phyloP scores from a whole-genome alignment of 306 rosid genomes.

The Canavalia ensiformis region DNA sequence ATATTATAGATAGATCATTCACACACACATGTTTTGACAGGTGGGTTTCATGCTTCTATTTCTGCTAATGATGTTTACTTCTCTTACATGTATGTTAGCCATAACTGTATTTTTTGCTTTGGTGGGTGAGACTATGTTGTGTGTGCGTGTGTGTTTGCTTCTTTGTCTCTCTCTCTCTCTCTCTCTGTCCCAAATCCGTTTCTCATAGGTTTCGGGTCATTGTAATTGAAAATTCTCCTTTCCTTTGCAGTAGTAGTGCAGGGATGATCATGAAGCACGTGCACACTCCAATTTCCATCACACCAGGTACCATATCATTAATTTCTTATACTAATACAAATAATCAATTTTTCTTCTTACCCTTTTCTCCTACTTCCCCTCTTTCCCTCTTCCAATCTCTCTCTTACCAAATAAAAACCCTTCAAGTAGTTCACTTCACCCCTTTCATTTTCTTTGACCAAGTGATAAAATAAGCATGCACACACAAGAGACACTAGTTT shows the following conservation, averaged over 20 bases:
- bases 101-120: slow-evolving; percentile 45
- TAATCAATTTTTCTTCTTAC: slow-evolving; percentile 46
- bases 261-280: slow-evolving; percentile 81
- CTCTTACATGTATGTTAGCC: slow-evolving; percentile 46
- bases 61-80: slow-evolving; percentile 49
- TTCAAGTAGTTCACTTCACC: slow-evolving; percentile 40
- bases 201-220: slow-evolving; percentile 60
- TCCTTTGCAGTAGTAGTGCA: slow-evolving; percentile 53
- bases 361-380: slow-evolving; percentile 21
- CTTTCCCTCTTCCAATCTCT: background rate
- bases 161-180: slow-evolving; percentile 41
- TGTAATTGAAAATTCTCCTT: slow-evolving; percentile 49
- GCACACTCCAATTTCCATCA: slow-evolving; percentile 78
- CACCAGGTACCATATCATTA: slow-evolving; percentile 60
- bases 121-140: slow-evolving; percentile 47
- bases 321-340: slow-evolving; percentile 43
- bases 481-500: slow-evolving; percentile 2
- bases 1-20: slow-evolving; percentile 50
- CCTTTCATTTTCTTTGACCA: slow-evolving; percentile 28
- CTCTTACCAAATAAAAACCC: slow-evolving; percentile 44
- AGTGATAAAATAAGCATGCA: background rate
- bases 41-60: slow-evolving; percentile 53
- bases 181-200: slow-evolving; percentile 42
- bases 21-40: slow-evolving; percentile 43
- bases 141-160: slow-evolving; percentile 28